Percentiles rank a stretch among this genome's conserved stretches.
phyloP scores from a whole-genome alignment of 2,329 filamentous ascomycete species.

The Fusarium denticulatum region DNA sequence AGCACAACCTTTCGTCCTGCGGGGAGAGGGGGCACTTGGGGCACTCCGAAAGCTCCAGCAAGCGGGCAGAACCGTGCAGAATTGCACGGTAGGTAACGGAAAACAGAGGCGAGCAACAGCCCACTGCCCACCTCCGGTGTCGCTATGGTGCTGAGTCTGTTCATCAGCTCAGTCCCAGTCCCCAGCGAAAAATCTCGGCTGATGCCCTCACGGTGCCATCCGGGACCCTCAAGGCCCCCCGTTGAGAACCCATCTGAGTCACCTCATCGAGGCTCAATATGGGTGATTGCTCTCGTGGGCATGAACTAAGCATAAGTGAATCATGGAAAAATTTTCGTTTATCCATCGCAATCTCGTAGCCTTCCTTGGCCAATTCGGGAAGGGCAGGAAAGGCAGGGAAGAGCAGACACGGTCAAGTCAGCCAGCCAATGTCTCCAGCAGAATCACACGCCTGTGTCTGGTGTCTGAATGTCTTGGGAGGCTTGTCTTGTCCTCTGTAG shows the following conservation, averaged over 20 bases:
- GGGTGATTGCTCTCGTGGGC: constrained; percentile 29
- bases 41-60: constrained; percentile 35
- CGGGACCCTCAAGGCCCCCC: constrained; percentile 40
- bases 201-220: constrained; percentile 43
- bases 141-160: constrained; percentile 37
- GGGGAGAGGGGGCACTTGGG: constrained; percentile 31
- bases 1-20: constrained; percentile 26
- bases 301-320: constrained; percentile 33
- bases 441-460: constrained; percentile 43
- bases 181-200: constrained; percentile 43
- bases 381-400: not conserved
- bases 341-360: constrained; percentile 32
- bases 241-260: constrained; percentile 39
- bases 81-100: constrained; percentile 36
- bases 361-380: constrained; percentile 10
- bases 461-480: constrained; percentile 39
- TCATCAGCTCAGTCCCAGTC: constrained; percentile 45
- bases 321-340: constrained; percentile 31
- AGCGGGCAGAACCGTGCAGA: constrained; percentile 45
- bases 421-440: constrained; percentile 26
- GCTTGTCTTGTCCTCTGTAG: constrained; percentile 14
- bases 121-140: constrained; percentile 46
- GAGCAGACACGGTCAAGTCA: constrained; percentile 23
- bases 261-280: constrained; percentile 40
- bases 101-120: constrained; percentile 43